Evolutionary conservation across 345 rosid species (phyloP), one percentile per base, ranked within the genome.

Genomic region (Punica granatum): DNA sequence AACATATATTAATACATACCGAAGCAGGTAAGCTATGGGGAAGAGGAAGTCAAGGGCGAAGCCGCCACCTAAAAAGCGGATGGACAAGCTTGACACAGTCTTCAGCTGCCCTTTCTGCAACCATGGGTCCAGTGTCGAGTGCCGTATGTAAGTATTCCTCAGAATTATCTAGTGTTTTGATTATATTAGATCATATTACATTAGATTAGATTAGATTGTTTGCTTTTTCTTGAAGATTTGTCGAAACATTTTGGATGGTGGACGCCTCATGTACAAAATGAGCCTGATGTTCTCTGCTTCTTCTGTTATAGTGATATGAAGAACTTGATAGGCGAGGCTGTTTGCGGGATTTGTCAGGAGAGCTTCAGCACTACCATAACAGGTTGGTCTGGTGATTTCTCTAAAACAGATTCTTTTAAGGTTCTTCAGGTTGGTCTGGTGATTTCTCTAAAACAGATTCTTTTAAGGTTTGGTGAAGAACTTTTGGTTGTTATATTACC

Each of bases 51-150:
- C 98, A 12, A 86, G 86, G 66, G 97, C 97, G 42, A 93, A 93
- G 92, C 96, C 97, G 18, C 87, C 97, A 23, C 86, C 97, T 3
- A 89, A 85, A 70, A 94, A 94, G 83, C 74, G 96, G 49, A 91
- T 79, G 90, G 97, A 91, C 80, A 93, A 85, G 85, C 99, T 91
- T 49, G 97, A 94, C 69, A 94, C 97, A 14, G 82, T 91, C 58
- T 94, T 94, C 77, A 87, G 96, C 51, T 94, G 99, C 64, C 99
- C 99, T 33, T 94, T 94, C 49, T 94, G 99, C 79, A 94, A 88
- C 69, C 99, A 94, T 63, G 98, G 97, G 16, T 81, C 90, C 23
- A 85, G 97, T 60, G 97, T 94, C 9, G 98, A 90, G 73, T 93
- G 98, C 65, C 74, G 73, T 26, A 76, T 93, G 96, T 93, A 77